Base-by-base conservation (phyloP, 176 grass and related monocot genomes). In the Panicum miliaceum region DNA sequence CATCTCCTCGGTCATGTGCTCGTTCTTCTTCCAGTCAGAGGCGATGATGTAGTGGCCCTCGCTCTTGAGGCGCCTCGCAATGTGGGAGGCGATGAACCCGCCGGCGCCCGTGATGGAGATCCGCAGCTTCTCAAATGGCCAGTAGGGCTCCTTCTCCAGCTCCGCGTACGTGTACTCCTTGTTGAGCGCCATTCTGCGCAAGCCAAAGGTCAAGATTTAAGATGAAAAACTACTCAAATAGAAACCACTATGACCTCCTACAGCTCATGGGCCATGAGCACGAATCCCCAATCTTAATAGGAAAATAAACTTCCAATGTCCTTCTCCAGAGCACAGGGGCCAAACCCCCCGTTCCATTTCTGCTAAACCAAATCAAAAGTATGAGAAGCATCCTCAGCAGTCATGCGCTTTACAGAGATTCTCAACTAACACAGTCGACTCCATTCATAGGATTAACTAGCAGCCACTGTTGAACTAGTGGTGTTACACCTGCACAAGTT, bases 21-120 rank as follows among this genome's bases (percentile, higher is more conserved):
- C 94, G 3, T 97, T 97, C 91, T 90, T 93, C 89, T 97, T 97
- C 94, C 94, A 97, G 78, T 97, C 94, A 0, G 94, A 97, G 23
- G 94, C 94, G 15, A 97, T 90, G 53, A 97, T 86, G 72, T 97
- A 97, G 48, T 97, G 94, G 9, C 91, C 94, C 81, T 97, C 94
- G 1, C 84, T 88, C 82, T 93, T 97, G 78, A 97, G 72, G 41
- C 94, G 86, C 45, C 94, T 86, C 13, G 94, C 94, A 61, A 97
- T 97, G 78, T 97, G 94, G 20, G 91, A 97, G 71, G 86, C 94
- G 13, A 97, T 97, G 84, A 97, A 97, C 35, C 91, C 94, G 0
- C 94, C 94, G 8, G 94, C 94, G 22, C 94, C 94, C 6, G 94
- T 96, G 50, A 96, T 89, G 6, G 94, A 96, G 73, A 96, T 93